Base-by-base conservation (phyloP, 805 yeast species). In the Wickerhamiella australiensis region DNA sequence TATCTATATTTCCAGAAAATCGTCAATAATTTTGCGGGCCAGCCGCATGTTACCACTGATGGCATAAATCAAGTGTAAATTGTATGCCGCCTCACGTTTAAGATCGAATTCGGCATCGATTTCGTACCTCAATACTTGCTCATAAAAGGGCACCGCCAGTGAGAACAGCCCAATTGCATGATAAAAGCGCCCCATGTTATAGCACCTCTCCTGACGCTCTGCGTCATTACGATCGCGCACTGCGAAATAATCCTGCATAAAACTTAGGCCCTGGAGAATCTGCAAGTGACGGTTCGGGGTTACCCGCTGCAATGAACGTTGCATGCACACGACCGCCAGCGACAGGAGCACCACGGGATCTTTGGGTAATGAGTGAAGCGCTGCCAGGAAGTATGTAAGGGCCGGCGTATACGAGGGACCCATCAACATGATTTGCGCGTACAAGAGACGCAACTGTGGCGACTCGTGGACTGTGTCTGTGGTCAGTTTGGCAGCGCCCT, bases 261-360 rank as follows among this genome's bases (percentile, higher is more conserved):
- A 87, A 50, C 88, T 78, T 43, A 92, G 66, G 0, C 96, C 96
- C 60, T 92, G 96, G 1, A 92, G 67, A 20, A 92, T 70, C 60
- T 88, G 96, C 51, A 83, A 72, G 59, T 90, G 96, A 50, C 96
- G 76, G 62, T 86, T 85, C 5, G 80, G 73, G 3, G 95, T 81
- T 52, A 85, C 78, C 54, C 98, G 72, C 65, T 92, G 97, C 79
- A 88, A 81, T 0, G 96, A 83, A 40, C 97, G 73, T 58, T 90
- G 96, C 21, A 88, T 68, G 65, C 87, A 88, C 0, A 88, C 79
- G 37, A 92, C 64, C 0, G 92, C 96, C 42, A 84, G 69, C 33
- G 82, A 65, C 23, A 92, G 69, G 53, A 85, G 74, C 1, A 92
- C 69, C 69, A 86, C 76, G 1, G 96, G 94, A 54, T 90, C 95